Percentiles rank a stretch among this genome's conserved stretches.
Conservation (phyloP, 2,329 filamentous ascomycete species). For the Didymella sp. region DNA sequence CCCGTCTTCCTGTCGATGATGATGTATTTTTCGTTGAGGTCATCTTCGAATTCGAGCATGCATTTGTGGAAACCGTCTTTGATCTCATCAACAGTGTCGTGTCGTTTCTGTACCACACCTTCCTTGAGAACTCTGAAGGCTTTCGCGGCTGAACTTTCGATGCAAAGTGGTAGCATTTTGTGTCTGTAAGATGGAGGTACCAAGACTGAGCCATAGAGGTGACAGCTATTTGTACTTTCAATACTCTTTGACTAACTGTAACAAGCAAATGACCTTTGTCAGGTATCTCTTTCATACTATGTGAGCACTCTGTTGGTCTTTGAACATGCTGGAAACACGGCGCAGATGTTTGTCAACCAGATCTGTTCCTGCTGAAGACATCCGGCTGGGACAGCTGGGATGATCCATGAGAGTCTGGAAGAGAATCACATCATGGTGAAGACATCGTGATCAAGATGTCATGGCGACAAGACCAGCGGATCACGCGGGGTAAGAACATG, state of each 20-base stretch:
- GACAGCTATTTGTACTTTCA: not conserved
- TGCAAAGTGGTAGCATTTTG: not conserved
- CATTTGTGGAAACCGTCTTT: not conserved
- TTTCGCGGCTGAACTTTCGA: not conserved
- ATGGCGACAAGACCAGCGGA: not conserved
- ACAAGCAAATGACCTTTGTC: not conserved
- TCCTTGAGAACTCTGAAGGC: not conserved
- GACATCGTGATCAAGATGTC: not conserved
- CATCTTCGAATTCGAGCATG: not conserved
- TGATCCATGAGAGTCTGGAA: not conserved
- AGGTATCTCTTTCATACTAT: not conserved
- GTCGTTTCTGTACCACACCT: not conserved
- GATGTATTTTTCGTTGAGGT: not conserved
- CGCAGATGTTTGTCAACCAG: not conserved
- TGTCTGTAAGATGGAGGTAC: not conserved
- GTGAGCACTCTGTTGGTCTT: not conserved
- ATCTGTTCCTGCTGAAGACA: not conserved
- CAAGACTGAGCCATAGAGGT: not conserved
- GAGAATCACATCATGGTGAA: not conserved
- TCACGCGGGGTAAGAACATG: not conserved
- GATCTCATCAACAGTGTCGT: not conserved
- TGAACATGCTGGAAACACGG: not conserved
- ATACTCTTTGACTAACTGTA: too few species aligned
- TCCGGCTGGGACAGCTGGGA: not conserved
- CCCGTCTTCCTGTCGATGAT: not conserved